Evolutionary conservation across 2,329 filamentous ascomycete genomes (phyloP).

Genomic region (Trematosphaeria pertusa): DNA sequence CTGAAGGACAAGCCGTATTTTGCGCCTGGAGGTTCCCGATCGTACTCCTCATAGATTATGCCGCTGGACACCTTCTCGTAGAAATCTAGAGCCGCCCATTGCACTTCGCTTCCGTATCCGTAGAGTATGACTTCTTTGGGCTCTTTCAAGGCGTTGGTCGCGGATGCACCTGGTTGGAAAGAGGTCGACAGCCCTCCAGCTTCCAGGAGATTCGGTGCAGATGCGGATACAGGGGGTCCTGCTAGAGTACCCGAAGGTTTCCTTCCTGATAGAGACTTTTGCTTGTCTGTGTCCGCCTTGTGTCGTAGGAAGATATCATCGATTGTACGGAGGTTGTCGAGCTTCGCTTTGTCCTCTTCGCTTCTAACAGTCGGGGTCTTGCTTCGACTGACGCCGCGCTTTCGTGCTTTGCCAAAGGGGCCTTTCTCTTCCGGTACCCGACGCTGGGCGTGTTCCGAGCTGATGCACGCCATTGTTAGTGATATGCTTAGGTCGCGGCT

Average conservation of each 20-base stretch:
- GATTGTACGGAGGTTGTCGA: slow-evolving; percentile 54
- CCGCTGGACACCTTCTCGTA: slow-evolving; percentile 84
- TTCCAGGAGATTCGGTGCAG: slow-evolving; percentile 42
- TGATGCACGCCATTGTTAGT: slow-evolving; percentile 27
- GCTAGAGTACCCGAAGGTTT: slow-evolving; percentile 25
- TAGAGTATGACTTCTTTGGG: slow-evolving; percentile 84
- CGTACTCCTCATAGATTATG: slow-evolving; percentile 90
- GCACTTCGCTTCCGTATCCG: slow-evolving; percentile 73
- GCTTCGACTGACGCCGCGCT: slow-evolving; percentile 55
- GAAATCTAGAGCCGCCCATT: slow-evolving; percentile 86
- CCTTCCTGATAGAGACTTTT: slow-evolving; percentile 31
- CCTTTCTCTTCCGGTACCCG: slow-evolving; percentile 66
- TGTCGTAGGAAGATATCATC: slow-evolving; percentile 55
- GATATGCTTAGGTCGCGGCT: too few relatives aligned
- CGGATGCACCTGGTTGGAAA: slow-evolving; percentile 33
- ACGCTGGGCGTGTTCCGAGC: slow-evolving; percentile 55
- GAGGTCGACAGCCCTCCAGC: slow-evolving; percentile 32
- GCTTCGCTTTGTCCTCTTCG: slow-evolving; percentile 60
- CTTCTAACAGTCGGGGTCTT: slow-evolving; percentile 66
- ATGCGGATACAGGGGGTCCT: slow-evolving; percentile 37
- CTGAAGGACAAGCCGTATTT: slow-evolving; percentile 77
- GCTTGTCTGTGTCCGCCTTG: slow-evolving; percentile 40
- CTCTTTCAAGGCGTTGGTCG: slow-evolving; percentile 56
- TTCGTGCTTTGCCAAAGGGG: slow-evolving; percentile 64
- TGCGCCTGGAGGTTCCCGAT: slow-evolving; percentile 78